A percentile compares a stretch with the other conserved stretches of the same genome.
phyloP scores from a whole-genome alignment of 139 green algal genomes.

The Volvox africanus region DNA sequence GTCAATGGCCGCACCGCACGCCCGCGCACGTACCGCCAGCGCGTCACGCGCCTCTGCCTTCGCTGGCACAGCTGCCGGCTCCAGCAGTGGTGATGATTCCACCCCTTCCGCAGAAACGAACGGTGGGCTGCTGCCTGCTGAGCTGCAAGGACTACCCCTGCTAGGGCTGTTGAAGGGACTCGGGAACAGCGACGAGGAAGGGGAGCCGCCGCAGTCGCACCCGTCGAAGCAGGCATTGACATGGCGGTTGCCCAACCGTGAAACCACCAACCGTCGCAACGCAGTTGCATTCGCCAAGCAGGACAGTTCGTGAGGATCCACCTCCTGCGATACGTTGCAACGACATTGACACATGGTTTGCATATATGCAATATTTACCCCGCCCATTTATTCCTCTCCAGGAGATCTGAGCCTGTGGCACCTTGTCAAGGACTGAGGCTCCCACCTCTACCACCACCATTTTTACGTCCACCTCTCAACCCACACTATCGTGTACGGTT shows the following conservation, averaged over 20 bases:
- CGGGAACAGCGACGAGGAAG: neutral
- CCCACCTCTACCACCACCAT: too few relatives aligned
- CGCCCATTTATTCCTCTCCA: too few relatives aligned
- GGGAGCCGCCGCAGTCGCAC: conserved; percentile 34
- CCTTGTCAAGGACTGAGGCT: too few relatives aligned
- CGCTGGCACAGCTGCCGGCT: neutral
- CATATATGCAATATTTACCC: too few relatives aligned
- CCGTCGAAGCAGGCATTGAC: conserved; percentile 28
- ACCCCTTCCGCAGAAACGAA: neutral
- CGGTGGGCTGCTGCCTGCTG: neutral
- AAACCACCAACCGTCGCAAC: conserved; percentile 27
- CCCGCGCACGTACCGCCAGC: neutral
- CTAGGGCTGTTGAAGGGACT: neutral
- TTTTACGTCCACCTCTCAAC: too few relatives aligned
- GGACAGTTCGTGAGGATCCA: conserved; percentile 32
- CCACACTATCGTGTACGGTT: too few relatives aligned
- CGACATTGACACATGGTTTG: too few relatives aligned
- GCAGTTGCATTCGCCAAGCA: conserved; percentile 35
- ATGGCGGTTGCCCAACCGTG: conserved; percentile 46
- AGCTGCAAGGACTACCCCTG: neutral
- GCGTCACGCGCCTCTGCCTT: neutral
- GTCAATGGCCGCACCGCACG: neutral
- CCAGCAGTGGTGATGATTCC: neutral
- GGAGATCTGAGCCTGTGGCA: too few relatives aligned
- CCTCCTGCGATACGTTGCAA: neutral